Evolutionary conservation across 164 flowering plant species (phyloP), one percentile per base, ranked within the genome.

Genomic region (Magnolia changhungtana): DNA sequence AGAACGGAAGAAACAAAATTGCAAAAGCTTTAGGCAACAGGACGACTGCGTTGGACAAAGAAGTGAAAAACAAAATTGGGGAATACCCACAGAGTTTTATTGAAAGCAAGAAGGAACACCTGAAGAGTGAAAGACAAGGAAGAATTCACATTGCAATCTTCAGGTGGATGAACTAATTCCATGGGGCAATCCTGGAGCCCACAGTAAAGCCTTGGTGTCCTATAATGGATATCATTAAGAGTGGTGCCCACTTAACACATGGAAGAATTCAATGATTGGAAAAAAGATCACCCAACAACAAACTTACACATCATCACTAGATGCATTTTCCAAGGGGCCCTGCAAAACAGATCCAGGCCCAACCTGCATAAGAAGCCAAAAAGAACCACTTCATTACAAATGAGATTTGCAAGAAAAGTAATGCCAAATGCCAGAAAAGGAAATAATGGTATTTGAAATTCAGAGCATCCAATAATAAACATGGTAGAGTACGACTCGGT

Each of bases 131-230:
- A 95, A 63, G 95, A 67, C 77, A 95, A 72, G 59, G 99, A 89
- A 67, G 98, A 88, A 81, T 95, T 95, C 82, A 95, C 92, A 78
- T 90, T 93, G 86, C 99, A 95, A 88, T 95, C 98, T 81, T 95
- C 98, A 78, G 97, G 98, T 3, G 99, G 99, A 80, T 93, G 94
- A 85, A 93, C 84, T 65, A 95, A 84, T 86, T 95, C 97, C 64
- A 78, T 55, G 3, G 99, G 99, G 86, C 99, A 95, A 77, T 86
- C 88, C 59, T 86, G 82, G 27, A 31, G 81, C 49, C 88, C 93
- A 86, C 98, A 95, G 72, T 88, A 78, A 20, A 91, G 94, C 58
- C 73, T 82, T 23, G 97, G 93, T 6, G 84, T 81, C 86, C 98
- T 94, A 79, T 63, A 81, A 82, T 74, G 23, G 69, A 72, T 50